A percentile compares a stretch with the other conserved stretches of the same genome.
Conservation (phyloP, 2,329 filamentous ascomycete species). For the Didymella segeticola region DNA sequence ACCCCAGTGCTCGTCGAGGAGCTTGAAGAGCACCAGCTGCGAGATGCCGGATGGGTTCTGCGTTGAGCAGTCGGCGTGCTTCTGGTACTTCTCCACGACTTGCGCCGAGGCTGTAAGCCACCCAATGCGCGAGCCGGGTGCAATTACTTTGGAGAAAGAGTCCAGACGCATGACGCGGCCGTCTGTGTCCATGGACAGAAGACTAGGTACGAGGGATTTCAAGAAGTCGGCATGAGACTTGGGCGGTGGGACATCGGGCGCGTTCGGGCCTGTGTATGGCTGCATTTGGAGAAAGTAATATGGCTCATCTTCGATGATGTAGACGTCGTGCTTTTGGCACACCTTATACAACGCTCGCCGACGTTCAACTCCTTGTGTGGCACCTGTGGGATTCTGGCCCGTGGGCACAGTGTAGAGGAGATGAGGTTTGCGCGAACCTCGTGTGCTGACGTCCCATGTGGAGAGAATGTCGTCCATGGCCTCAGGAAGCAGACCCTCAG, state of each 20-base stretch:
- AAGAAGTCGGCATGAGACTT: slow-evolving; percentile 75
- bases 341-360: slow-evolving; percentile 77
- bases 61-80: slow-evolving; percentile 81
- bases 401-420: slow-evolving; percentile 77
- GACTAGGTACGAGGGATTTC: slow-evolving; percentile 72
- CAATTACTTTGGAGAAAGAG: slow-evolving; percentile 90
- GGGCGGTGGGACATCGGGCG: slow-evolving; percentile 62
- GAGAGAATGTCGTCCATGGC: slow-evolving; percentile 68
- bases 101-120: slow-evolving; percentile 91
- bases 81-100: slow-evolving; percentile 80
- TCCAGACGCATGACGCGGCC: slow-evolving; percentile 90
- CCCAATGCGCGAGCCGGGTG: slow-evolving; percentile 80
- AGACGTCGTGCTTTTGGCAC: slow-evolving; percentile 82
- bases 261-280: slow-evolving; percentile 67
- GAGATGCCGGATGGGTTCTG: slow-evolving; percentile 87
- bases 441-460: slow-evolving; percentile 66
- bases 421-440: slow-evolving; percentile 67
- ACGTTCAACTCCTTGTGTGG: slow-evolving; percentile 74
- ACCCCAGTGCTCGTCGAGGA: slow-evolving; percentile 93
- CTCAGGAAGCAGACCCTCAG: slow-evolving; percentile 67
- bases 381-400: slow-evolving; percentile 90
- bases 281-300: slow-evolving; percentile 95
- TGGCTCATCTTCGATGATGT: slow-evolving; percentile 90
- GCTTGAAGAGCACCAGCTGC: slow-evolving; percentile 83
- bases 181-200: slow-evolving; percentile 81